Evolutionary conservation across 805 yeast species (phyloP), one percentile per base, ranked within the genome.

Genomic region (Kazachstania martiniae): DNA sequence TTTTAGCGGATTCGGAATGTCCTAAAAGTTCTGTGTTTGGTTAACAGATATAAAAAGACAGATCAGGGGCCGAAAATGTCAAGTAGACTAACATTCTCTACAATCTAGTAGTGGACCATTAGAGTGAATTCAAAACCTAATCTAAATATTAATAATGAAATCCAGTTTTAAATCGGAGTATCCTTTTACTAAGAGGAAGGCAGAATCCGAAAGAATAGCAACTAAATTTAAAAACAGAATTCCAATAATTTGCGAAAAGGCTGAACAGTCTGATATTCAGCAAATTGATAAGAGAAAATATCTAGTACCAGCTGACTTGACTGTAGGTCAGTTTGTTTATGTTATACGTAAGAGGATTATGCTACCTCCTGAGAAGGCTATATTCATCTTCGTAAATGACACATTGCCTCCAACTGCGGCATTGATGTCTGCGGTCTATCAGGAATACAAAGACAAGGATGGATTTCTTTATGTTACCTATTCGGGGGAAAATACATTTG

Each of bases 341-440:
- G 98, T 91, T 39, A 85, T 91, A 48, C 78, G 98, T 62, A 87
- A 89, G 64, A 79, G 98, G 59, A 87, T 91, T 59, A 82, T 82
- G 66, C 71, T 91, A 42, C 95, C 95, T 29, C 82, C 95, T 18
- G 98, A 91, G 60, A 87, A 89, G 77, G 98, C 98, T 27, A 89
- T 91, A 43, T 91, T 91, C 61, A 86, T 91, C 44, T 91, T 91
- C 58, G 95, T 91, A 42, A 89, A 91, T 55, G 98, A 91, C 58
- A 86, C 91, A 36, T 70, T 91, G 46, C 98, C 98, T 8, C 97
- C 97, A 29, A 91, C 98, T 3, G 96, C 97, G 14, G 94, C 97
- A 12, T 71, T 91, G 45, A 85, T 91, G 91, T 80, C 94, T 48
- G 72, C 91, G 16, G 81, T 91, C 42, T 91, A 91, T 55, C 94